Evolutionary conservation across 176 grass and related monocot species (phyloP), one percentile per base, ranked within the genome.

Genomic region (Musa beccarii): DNA sequence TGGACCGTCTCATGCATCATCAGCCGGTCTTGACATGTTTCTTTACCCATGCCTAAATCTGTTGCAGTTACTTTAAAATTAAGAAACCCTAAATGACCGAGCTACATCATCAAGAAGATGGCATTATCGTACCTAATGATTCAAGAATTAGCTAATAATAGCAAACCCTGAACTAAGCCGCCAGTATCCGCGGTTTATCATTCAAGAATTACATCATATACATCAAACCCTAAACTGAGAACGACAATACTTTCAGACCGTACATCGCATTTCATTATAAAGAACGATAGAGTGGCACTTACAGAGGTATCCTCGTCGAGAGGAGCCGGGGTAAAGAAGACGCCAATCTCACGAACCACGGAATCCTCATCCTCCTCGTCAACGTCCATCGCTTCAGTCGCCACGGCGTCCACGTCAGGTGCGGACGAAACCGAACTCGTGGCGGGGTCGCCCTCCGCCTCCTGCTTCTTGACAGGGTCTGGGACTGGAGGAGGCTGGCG

Each of bases 341-440:
- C 81, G 22, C 93, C 88, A 3, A 98, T 93, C 90, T 93, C 94
- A 26, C 94, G 84, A 69, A 91, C 72, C 82, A 93, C 86, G 34
- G 75, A 83, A 69, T 98, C 90, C 63, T 85, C 80, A 21, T 72
- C 79, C 0, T 75, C 84, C 22, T 78, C 59, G 50, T 53, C 59
- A 15, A 71, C 79, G 3, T 76, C 83, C 67, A 71, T 73, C 11
- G 3, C 21, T 9, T 2, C 49, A 0, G 63, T 59, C 19, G 70
- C 70, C 8, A 12, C 43, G 66, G 2, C 73, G 49, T 83, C 85
- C n/a, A 79, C 74, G 68, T 87, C 85, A 5, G 51, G 52, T 9
- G 2, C 24, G 51, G 10, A 57, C 23, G 77, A 57, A 54, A 22
- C 74, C 17, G n/a, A 66, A 20, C 13, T 63, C 54, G 70, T 21